Conservation (phyloP, 73 alveolate species). For the Durusdinium trenchii region DNA sequence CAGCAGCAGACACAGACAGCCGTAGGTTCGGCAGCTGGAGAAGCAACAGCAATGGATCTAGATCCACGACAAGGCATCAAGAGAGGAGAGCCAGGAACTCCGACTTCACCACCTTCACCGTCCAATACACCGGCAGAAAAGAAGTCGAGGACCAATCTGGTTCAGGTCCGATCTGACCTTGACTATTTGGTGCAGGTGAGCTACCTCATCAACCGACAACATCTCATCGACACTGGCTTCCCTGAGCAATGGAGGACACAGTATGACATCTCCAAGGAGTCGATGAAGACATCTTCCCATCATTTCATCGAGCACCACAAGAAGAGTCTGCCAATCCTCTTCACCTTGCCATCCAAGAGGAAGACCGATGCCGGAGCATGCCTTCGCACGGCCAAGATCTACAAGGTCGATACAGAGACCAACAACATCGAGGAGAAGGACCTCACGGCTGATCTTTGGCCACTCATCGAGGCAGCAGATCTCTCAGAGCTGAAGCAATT, state of each 20-base stretch:
- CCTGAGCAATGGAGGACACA: not conserved
- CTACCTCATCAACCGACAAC: not conserved
- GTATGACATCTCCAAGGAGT: not conserved
- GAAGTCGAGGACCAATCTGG: not conserved
- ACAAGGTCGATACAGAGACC: slow-evolving; percentile 9
- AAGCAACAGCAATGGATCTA: not conserved
- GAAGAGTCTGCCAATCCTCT: no score
- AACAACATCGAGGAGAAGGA: not conserved
- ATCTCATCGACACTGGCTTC: not conserved
- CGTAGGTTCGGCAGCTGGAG: not conserved
- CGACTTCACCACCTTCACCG: not conserved
- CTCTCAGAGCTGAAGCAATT: not conserved
- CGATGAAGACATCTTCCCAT: not conserved
- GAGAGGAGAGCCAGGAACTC: not conserved
- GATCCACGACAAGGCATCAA: not conserved
- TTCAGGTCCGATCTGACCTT: not conserved
- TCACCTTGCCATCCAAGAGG: not conserved
- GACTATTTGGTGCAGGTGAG: not conserved
- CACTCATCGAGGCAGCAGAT: not conserved
- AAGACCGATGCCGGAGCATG: not conserved
- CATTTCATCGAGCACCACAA: no score
- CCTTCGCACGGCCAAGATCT: not conserved
- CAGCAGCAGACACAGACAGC: not conserved
- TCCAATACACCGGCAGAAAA: not conserved
- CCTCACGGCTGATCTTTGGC: not conserved